Conservation (phyloP, 1,284 basidiomycete species). For the Mycena citricolor region DNA sequence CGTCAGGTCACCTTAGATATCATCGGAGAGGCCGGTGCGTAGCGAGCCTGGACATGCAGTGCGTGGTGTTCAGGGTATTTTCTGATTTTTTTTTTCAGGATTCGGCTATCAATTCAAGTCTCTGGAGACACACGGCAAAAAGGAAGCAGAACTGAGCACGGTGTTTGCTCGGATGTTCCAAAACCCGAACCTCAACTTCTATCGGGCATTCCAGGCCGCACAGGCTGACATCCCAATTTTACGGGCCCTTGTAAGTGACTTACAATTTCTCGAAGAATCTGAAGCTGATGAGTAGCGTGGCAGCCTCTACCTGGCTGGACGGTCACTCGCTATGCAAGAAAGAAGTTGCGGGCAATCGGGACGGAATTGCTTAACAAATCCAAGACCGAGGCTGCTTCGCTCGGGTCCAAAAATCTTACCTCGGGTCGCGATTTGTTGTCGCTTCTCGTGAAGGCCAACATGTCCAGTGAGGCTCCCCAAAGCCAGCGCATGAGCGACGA, state of each 20-base stretch:
- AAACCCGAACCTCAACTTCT: neutral
- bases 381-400: too few relatives aligned
- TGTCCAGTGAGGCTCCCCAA: too few relatives aligned
- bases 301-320: constrained; percentile 2
- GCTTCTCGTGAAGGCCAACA: too few relatives aligned
- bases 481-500: too few relatives aligned
- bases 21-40: constrained; percentile 62
- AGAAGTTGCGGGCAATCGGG: too few relatives aligned
- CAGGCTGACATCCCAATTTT: constrained; percentile 1
- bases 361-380: too few relatives aligned
- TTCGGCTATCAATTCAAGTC: too few relatives aligned
- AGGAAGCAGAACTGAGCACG: constrained; percentile 48
- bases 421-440: too few relatives aligned
- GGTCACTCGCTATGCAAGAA: constrained; percentile 2
- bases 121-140: constrained; percentile 34
- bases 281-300: constrained; percentile 61
- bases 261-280: constrained; percentile 41
- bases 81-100: too few relatives aligned
- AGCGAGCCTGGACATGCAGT: too few relatives aligned
- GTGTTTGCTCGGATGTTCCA: constrained; percentile 47
- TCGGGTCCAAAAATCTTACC: too few relatives aligned
- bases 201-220: neutral
- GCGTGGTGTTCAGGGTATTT: too few relatives aligned
- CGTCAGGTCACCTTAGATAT: constrained; percentile 63
- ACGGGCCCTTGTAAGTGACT: neutral